Conservation (phyloP, 2,329 filamentous ascomycete species). For the Talaromyces sp. region DNA sequence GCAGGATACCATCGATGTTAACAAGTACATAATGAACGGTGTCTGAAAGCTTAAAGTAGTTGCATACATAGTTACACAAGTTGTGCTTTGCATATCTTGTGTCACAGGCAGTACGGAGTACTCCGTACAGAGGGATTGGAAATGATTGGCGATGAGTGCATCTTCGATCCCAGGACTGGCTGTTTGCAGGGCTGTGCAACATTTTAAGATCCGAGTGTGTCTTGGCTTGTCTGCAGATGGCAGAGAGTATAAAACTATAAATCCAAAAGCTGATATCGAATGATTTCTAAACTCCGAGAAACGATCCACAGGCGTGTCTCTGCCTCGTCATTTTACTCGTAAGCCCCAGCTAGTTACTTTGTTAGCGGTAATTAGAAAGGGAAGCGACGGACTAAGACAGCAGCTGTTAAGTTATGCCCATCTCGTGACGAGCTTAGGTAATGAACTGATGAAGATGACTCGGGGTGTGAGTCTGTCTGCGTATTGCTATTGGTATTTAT, state of each 20-base stretch:
- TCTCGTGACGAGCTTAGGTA: neutral
- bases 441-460: neutral
- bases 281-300: neutral
- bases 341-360: neutral
- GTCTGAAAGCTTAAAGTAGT: neutral
- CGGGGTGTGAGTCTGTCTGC: neutral
- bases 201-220: neutral
- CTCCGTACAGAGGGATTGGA: too few species aligned
- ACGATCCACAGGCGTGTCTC: neutral
- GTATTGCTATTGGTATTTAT: neutral
- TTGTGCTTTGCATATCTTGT: neutral
- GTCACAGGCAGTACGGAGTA: too few species aligned
- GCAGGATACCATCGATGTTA: neutral
- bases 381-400: neutral
- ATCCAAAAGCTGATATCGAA: neutral
- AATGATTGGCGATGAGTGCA: neutral
- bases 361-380: neutral
- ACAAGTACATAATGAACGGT: neutral
- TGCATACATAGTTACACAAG: neutral
- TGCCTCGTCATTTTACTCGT: slow-evolving; percentile 7
- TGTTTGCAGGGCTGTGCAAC: neutral
- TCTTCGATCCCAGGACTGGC: neutral
- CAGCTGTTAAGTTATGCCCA: neutral
- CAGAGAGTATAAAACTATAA: neutral
- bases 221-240: neutral